phyloP scores from a whole-genome alignment of 2,329 filamentous ascomycete species.

The Pseudogymnoascus sp. region DNA sequence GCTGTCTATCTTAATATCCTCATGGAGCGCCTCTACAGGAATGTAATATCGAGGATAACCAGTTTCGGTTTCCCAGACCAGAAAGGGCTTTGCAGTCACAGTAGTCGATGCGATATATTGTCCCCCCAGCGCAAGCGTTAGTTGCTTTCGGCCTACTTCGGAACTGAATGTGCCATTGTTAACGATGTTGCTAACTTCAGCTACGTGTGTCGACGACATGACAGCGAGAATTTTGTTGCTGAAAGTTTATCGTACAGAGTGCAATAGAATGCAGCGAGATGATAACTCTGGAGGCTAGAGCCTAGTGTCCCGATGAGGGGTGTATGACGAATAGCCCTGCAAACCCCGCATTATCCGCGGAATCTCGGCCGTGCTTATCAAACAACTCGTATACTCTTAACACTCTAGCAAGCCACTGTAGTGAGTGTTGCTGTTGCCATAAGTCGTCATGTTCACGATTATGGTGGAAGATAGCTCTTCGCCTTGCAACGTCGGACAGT shows the following conservation, averaged over 20 bases:
- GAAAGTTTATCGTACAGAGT: background rate
- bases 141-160: background rate
- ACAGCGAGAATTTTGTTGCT: background rate
- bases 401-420: background rate
- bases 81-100: background rate
- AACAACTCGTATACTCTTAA: background rate
- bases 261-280: background rate
- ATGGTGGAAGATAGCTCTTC: too few species aligned
- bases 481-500: too few species aligned
- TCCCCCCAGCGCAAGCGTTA: background rate
- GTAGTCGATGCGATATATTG: background rate
- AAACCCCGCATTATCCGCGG: too few species aligned
- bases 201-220: background rate
- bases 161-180: background rate
- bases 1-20: background rate
- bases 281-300: background rate
- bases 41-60: background rate
- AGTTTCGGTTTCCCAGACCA: background rate
- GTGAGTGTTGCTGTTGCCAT: background rate
- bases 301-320: background rate
- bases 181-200: background rate
- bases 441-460: too few species aligned
- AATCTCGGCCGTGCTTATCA: background rate
- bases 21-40: background rate
- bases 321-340: background rate